These are phyloP conservation scores for Shiraia bambusicola DNA, from an alignment of 2,329 filamentous ascomycete species.

Conservation along the genomic window DNA sequence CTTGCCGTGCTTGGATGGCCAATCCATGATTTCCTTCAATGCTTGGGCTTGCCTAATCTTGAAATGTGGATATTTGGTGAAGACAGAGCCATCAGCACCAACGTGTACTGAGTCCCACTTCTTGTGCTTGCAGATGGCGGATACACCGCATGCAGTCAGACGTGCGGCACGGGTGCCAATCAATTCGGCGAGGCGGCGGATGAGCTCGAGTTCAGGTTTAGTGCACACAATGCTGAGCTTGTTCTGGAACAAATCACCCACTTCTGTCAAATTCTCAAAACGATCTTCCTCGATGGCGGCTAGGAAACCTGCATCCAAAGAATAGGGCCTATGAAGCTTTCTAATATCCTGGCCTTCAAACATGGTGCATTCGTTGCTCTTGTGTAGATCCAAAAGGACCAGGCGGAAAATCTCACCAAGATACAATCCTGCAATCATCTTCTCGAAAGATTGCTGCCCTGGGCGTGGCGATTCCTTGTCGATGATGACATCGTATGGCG, in stretches of 20 bases:
- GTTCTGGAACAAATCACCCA: constrained; percentile 75
- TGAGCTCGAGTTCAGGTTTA: constrained; percentile 80
- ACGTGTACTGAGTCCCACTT: constrained; percentile 84
- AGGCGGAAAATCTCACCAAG: constrained; percentile 93
- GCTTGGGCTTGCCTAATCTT: constrained; percentile 88
- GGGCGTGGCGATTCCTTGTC: constrained; percentile 90
- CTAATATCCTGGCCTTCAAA: constrained; percentile 83
- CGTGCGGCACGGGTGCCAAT: constrained; percentile 94
- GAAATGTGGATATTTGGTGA: constrained; percentile 99
- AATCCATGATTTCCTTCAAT: constrained; percentile 92
- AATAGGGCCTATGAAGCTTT: constrained; percentile 81
- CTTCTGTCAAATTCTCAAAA: constrained; percentile 92
- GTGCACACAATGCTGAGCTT: constrained; percentile 72
- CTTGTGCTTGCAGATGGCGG: constrained; percentile 97
- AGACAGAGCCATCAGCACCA: constrained; percentile 93
- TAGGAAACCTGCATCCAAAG: constrained; percentile 88
- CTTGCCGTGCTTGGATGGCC: constrained; percentile 74
- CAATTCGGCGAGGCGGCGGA: constrained; percentile 85
- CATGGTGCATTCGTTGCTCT: constrained; percentile 62
- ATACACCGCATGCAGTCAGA: constrained; percentile 90
- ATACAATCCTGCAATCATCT: constrained; percentile 96
- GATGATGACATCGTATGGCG: constrained; percentile 81
- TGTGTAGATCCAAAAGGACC: constrained; percentile 80
- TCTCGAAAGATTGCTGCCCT: constrained; percentile 93
- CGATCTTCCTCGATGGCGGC: constrained; percentile 93